Conservation (phyloP, 441 rosid genomes). For the Croton setiger region DNA sequence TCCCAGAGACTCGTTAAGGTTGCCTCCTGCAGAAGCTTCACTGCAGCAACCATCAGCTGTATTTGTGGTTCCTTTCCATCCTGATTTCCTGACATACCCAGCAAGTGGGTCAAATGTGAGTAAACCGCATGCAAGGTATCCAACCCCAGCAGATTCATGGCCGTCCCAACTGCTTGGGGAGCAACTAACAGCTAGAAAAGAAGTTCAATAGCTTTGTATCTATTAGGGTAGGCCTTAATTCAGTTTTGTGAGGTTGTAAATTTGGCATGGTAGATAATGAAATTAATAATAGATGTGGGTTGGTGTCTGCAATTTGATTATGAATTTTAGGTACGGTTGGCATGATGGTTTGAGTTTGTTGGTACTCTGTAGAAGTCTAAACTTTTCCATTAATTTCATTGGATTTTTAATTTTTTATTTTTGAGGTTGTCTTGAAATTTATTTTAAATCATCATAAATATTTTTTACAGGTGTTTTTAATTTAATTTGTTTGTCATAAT, state of each 20-base stretch:
- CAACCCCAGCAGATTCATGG: conserved; percentile 72
- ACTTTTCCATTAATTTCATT: too few species aligned
- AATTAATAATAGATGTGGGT: not conserved
- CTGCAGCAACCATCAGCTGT: conserved; percentile 49
- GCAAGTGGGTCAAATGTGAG: conserved; percentile 43
- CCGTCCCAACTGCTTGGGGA: conserved; percentile 69
- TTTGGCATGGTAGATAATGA: not conserved
- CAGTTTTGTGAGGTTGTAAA: conserved; percentile 2
- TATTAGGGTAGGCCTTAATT: conserved; percentile 7
- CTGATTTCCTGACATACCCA: conserved; percentile 41
- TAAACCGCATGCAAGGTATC: conserved; percentile 90
- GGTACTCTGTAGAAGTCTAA: not conserved
- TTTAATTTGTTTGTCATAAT: too few species aligned
- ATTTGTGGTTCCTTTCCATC: conserved; percentile 58
- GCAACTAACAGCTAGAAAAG: conserved; percentile 30
- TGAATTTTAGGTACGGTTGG: not conserved
- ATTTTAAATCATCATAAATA: too few species aligned
- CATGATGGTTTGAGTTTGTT: not conserved
- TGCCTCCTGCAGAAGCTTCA: conserved; percentile 36
- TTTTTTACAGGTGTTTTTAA: too few species aligned
- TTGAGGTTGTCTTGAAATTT: too few species aligned
- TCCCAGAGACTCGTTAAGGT: conserved; percentile 24
- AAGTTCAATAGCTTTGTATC: conserved; percentile 25
- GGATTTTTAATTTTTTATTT: too few species aligned
- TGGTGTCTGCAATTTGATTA: conserved; percentile 1